Base-by-base conservation (phyloP, 2,329 filamentous ascomycete species). In the Chaetomium sp. region DNA sequence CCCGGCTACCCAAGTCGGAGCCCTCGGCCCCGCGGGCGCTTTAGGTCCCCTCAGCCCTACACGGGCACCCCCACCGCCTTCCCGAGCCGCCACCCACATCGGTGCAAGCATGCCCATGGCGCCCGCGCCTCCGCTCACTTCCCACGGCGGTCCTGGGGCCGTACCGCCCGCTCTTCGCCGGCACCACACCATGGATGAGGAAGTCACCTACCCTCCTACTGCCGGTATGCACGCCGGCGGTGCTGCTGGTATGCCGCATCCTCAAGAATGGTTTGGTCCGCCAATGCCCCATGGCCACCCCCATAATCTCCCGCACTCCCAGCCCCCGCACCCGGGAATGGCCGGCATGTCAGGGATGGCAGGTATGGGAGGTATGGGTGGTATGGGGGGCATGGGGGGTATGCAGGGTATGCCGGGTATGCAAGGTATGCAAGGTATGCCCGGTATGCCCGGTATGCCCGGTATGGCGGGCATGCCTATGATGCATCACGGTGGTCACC, bases 131-230 rank as follows among this genome's bases (percentile, higher is more conserved):
- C 68, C 68, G 3, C 55, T 66, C 32, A 62, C 65, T 6, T 54
- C 63, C 37, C 59, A 54, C 10, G 53, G 49, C 33, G 68, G 6
- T 56, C 65, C 34, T 45, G 66, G 12, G 65, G 66, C 6, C 61
- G 34, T 48, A 10, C 5, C 51, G 6, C 6, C 71, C 54, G 19
- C 19, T 27, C 64, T 71, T 59, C 66, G 73, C 44, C 68, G 72
- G 45, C 72, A 75, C 54, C 72, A 75, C 56, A 72, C 71, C 6
- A 68, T 73, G 62, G 74, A 76, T 5, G 70, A 73, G 12, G 73
- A 75, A 27, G 19, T 3, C 4, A 51, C 71, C 47, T 74, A 74
- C 47, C 32, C 37, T 37, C 40, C 54, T 11, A 49, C 45, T n/a
- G 32, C 49, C 35, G 56, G 49, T 45, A 57, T 62, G 67, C 70